Evolutionary conservation across 208 protist species (phyloP).

Genomic region (Leishmania lainsoni): DNA sequence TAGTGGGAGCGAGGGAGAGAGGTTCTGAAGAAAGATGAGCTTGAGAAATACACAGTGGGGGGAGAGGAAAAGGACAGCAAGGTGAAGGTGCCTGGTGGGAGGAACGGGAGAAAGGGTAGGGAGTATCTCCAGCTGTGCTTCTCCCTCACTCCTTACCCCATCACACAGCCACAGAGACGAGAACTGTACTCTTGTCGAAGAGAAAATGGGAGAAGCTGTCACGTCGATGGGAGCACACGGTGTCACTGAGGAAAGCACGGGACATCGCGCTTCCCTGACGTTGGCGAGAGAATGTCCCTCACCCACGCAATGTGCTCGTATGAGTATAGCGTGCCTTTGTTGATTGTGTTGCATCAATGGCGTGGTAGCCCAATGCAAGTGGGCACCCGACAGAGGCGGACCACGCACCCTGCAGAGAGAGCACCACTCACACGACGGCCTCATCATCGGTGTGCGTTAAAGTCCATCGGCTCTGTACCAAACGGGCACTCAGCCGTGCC

Average conservation of each 20-base stretch:
- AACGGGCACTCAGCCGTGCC: conserved; percentile 72
- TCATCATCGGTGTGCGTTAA: conserved; percentile 18
- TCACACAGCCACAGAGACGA: background rate
- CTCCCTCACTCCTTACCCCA: background rate
- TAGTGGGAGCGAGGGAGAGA: background rate
- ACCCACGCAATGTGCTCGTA: background rate
- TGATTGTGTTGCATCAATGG: background rate
- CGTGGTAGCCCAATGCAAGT: background rate
- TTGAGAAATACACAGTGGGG: background rate
- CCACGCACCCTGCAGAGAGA: background rate
- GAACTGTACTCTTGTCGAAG: background rate
- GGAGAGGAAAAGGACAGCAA: background rate
- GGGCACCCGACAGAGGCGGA: background rate
- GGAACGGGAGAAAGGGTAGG: background rate
- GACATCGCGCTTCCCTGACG: background rate
- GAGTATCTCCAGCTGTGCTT: background rate
- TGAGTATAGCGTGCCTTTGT: background rate
- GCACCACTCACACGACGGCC: background rate
- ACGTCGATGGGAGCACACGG: background rate
- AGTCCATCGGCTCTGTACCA: conserved; percentile 50
- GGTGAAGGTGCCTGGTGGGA: background rate
- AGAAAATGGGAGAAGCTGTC: background rate
- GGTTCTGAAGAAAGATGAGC: background rate
- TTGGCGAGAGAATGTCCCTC: background rate
- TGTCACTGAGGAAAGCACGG: background rate